Base-by-base conservation (phyloP, 805 yeast species). In the Tetrapisispora pingtungensis region DNA sequence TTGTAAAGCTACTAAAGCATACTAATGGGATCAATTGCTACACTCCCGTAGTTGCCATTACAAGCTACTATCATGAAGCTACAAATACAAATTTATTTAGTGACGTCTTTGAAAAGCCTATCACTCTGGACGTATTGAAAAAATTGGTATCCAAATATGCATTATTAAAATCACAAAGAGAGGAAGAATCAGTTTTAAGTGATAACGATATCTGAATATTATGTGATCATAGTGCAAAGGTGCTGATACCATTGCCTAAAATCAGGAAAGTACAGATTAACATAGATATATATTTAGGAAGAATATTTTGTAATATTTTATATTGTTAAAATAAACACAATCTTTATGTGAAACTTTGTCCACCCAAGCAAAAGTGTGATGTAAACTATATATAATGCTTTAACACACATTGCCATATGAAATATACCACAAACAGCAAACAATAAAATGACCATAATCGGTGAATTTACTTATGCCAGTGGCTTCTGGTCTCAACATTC, bases 11-110 rank as follows among this genome's bases (percentile, higher is more conserved):
- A 47, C 76, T 87, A 44, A 79, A 75, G 55, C 77, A 77, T 50
- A 89, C 97, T 0, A 74, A 79, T 31, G 83, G 89, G 26, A 72
- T 77, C n/a, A 89, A 90, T 57, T 72, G 84, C 0, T 70, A 71
- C 19, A 84, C 96, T 0, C 90, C 89, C 1, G 73, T 88, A 17
- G 71, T 89, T 33, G 88, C 89, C 0, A 62, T 82, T 32, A 84
- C 95, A 0, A 81, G 81, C 1, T 80, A 75, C 53, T 77, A 78
- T 34, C 74, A 76, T 46, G 95, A 86, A 46, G 88, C 93, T 0
- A 51, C 54, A 3, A 67, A 67, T 26, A 61, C 73, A 15, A 72
- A 72, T 10, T 54, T 67, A 10, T 86, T 87, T 61, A 81, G 79
- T 49, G 80, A 77, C 42, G 80, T 83, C 2, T 62, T 87, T 18